phyloP scores from a whole-genome alignment of 2,329 filamentous ascomycete species.

The Penicillium sclerotiorum region DNA sequence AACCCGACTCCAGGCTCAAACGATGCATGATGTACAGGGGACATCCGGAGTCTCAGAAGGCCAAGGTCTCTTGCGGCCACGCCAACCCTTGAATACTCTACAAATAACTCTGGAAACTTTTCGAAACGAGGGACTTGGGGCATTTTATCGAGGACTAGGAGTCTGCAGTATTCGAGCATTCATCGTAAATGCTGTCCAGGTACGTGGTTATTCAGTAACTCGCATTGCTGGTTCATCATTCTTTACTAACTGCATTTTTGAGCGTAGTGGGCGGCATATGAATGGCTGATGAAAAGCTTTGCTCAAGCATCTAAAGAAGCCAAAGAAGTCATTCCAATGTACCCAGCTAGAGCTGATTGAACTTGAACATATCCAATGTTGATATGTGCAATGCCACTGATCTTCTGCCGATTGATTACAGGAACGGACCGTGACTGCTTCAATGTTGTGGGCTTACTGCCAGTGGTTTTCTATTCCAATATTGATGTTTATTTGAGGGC shows the following conservation, averaged over 20 bases:
- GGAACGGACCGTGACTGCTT: too few species aligned
- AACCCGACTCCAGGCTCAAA: constrained; percentile 83
- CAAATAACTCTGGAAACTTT: constrained; percentile 70
- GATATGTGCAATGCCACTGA: too few species aligned
- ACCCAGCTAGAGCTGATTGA: too few species aligned
- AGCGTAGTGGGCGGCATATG: constrained; percentile 82
- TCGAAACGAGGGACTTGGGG: constrained; percentile 59
- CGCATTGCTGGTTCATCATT: neutral
- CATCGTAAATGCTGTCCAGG: constrained; percentile 84
- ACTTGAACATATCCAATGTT: too few species aligned
- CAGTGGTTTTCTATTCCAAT: too few species aligned
- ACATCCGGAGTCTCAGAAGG: constrained; percentile 21
- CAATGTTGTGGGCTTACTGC: too few species aligned
- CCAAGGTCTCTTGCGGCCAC: constrained; percentile 25
- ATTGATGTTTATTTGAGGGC: too few species aligned
- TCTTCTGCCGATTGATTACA: too few species aligned
- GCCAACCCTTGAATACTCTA: constrained; percentile 55
- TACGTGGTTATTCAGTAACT: constrained; percentile 38
- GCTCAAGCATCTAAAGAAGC: constrained; percentile 24
- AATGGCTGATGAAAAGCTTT: constrained; percentile 72
- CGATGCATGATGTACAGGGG: constrained; percentile 20
- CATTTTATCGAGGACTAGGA: constrained; percentile 74
- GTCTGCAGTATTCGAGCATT: constrained; percentile 87
- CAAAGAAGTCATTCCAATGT: too few species aligned
- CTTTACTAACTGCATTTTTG: constrained; percentile 15